Base-by-base conservation (phyloP, 495 filamentous ascomycete species). In the Penicillium cinerascens region DNA sequence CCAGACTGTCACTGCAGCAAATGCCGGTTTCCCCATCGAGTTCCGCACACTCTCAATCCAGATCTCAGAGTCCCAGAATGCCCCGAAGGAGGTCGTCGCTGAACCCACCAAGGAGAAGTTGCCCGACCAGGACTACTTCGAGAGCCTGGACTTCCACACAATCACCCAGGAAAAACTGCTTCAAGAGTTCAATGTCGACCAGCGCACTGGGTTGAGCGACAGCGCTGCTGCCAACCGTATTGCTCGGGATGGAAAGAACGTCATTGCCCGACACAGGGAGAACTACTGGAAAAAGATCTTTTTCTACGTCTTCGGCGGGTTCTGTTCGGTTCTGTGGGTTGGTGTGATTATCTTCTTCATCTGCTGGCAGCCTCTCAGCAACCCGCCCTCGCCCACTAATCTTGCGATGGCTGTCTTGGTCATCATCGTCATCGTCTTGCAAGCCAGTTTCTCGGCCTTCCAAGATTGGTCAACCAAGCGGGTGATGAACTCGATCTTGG, bases 251-350 rank as follows among this genome's bases (percentile, higher is more conserved):
- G 84, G 85, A 4, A 75, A 68, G 41, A 91, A 90, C 55, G 71
- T 78, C 6, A 80, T 82, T 22, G 76, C 82, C 13, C 78, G 80
- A 0, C 80, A 82, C 26, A 66, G 78, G 1, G 83, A 84, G 13
- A 80, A 76, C 45, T 76, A 75, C 20, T 52, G 83, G 45, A 70
- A 72, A 38, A 80, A 82, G 54, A 77, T 80, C 20, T 71, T 88
- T 6, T 77, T 77, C 18, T 89, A 90, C 61, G 78, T 88, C 62
- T 89, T 88, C 61, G 82, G 81, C 44, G 87, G 87, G 8, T 89
- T 89, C 53, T 86, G 87, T n/a, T 78, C 83, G 1, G 70, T 90
- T 15, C 77, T 90, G 2, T 78, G 88, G 47, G 66, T 85, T 16
- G 86, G 83, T 16, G 74, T 80, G 16, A 76, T 88, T 44, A 75